Evolutionary conservation across 257 asterid genomes (phyloP), one percentile per base, ranked within the genome.

Genomic region (Solanum lycopersicoides): DNA sequence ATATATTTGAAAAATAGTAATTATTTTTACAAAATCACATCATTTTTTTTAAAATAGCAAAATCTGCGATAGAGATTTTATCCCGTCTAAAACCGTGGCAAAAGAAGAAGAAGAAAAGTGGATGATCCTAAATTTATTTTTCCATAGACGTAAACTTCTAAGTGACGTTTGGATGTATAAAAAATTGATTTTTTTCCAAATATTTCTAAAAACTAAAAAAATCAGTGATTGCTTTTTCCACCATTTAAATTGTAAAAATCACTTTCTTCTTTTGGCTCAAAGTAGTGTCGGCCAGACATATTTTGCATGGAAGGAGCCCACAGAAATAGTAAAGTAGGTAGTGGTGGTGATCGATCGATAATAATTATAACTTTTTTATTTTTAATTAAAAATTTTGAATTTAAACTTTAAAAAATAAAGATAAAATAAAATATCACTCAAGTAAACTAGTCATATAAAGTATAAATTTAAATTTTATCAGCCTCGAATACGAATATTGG

Each of bases 21-120:
- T 7, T 35, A 5, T 35, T 34, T n/a, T 35, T 35, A 35, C 1
- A 1, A 35, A 35, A 35, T 5, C 6, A 35, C 6, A 5, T 5
- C 6, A 35, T 35, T 35, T 35, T 35, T 35, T 35, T 35, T 0
- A 35, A 35, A 35, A 35, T 35, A 35, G 39, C 4, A 35, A 35
- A 5, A 7, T 35, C 7, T 1, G 6, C 7, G 3, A 34, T 34
- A 34, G 7, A 4, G 7, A 35, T 35, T 37, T 37, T 37, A 5
- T 37, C 39, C 7, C 0, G 1, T 28, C 1, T 35, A 35, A 37
- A 37, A 37, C 1, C 7, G 2, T 6, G 0, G 7, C 0, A 37
- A 37, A 37, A 37, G 7, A 37, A 37, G 39, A 37, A 37, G 39
- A 37, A 28, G 30, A 37, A 37, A 37, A 35, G 39, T 4, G 39